Evolutionary conservation across 2,329 filamentous ascomycete species (phyloP).

Genomic region (Ophiostoma triangulosporum): DNA sequence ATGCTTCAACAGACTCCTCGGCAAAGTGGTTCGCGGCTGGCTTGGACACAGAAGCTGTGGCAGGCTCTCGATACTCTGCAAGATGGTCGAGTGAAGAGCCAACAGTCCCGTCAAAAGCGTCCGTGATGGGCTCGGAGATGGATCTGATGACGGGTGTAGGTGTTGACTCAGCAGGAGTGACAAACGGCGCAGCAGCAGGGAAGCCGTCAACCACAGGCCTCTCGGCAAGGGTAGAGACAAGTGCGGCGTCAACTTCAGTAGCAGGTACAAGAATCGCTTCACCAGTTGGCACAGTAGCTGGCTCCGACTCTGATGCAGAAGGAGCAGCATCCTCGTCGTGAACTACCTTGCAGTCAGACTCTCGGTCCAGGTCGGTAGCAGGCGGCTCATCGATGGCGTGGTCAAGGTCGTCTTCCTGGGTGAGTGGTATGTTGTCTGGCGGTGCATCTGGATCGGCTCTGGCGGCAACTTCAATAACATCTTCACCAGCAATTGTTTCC

Average conservation of each 20-base stretch:
- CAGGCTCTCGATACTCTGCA: too few species aligned
- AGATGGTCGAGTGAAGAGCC: too few species aligned
- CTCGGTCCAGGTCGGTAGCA: not conserved
- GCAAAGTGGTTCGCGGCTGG: not conserved
- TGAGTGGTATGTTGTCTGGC: not conserved
- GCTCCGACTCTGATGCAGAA: not conserved
- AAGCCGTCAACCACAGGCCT: not conserved
- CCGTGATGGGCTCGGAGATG: too few species aligned
- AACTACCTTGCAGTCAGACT: not conserved
- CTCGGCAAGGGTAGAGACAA: not conserved
- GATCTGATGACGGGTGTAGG: too few species aligned
- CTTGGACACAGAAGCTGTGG: too few species aligned
- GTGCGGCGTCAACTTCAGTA: not conserved
- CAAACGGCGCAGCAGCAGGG: too few species aligned
- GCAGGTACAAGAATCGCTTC: not conserved
- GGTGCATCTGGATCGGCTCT: not conserved
- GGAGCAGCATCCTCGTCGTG: too few species aligned
- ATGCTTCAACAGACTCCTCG: not conserved
- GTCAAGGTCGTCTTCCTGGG: not conserved
- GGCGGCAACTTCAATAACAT: not conserved
- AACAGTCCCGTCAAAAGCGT: too few species aligned
- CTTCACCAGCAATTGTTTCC: not conserved
- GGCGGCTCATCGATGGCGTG: not conserved
- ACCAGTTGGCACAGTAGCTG: not conserved
- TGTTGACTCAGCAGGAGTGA: too few species aligned